Evolutionary conservation across 805 yeast species (phyloP).

Genomic region (Lipomyces yamanashiensis): DNA sequence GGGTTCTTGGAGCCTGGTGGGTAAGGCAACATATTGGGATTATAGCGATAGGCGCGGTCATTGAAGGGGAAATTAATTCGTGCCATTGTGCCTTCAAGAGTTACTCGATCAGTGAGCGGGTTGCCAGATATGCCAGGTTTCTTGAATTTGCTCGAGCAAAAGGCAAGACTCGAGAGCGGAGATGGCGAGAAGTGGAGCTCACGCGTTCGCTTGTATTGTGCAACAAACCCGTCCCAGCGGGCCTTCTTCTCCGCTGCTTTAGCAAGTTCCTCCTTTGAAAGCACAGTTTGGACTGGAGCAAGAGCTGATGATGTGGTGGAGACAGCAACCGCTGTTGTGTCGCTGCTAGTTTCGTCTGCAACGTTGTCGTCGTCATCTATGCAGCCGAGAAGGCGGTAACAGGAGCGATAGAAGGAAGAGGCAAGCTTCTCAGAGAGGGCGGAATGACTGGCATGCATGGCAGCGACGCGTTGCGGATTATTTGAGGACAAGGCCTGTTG

Average conservation of each 20-base stretch:
- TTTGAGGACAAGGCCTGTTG: not conserved
- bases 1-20: constrained; percentile 17
- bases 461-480: not conserved
- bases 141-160: not conserved
- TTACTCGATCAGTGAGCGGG: constrained; percentile 1
- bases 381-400: constrained; percentile 2
- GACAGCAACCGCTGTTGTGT: not conserved
- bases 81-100: constrained; percentile 16
- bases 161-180: constrained; percentile 15
- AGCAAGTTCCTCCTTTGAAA: not conserved
- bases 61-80: constrained; percentile 4
- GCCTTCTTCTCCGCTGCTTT: not conserved
- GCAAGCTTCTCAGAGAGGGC: not conserved
- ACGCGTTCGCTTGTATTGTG: constrained; percentile 7
- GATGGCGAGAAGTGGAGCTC: not conserved
- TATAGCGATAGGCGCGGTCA: not conserved
- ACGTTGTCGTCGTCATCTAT: not conserved
- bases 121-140: not conserved
- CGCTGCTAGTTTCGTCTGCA: not conserved
- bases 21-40: constrained; percentile 29
- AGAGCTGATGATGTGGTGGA: not conserved
- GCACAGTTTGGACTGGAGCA: not conserved
- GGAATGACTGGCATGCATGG: not conserved
- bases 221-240: constrained; percentile 1
- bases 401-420: not conserved